Evolutionary conservation across 495 filamentous ascomycete species (phyloP), one percentile per base, ranked within the genome.

Genomic region (Hyaloscypha hepaticicola): DNA sequence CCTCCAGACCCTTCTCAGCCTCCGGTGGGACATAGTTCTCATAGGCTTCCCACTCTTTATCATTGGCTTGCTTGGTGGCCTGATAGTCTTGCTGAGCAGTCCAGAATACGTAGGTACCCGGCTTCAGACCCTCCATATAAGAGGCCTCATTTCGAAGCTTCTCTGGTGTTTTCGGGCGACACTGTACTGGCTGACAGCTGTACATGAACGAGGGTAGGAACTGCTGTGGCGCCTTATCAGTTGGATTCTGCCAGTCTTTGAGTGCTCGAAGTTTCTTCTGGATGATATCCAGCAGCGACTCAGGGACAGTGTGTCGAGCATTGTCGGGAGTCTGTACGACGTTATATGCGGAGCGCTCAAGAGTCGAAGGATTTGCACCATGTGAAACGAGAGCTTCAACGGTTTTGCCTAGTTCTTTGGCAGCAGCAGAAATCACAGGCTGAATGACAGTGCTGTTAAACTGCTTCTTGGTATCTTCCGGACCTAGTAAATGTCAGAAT

Each of bases 401-500:
- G 14, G 83, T 53, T 2, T 77, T 67, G 0, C 84, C 85, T 38
- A 84, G 69, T 11, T 82, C 69, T 6, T 77, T 78, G 1, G 74
- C 60, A 3, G 88, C 75, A 0, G 89, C 89, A 5, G 79, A 55
- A 3, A 90, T 69, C 33, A 92, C 73, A 1, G 88, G 88, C 70
- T 92, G 89, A 26, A 79, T 72, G 0, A 78, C 60, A 16, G 60
- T 59, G 9, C 68, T 22, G 0, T 77, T 55, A 69, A 81, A 86
- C 1, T 53, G 28, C 0, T 70, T 66, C 52, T 80, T 62, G 50
- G 83, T 83, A 1, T 71, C 58, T 19, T 86, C 78, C 0, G 70
- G 58, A 45, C 38, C 38, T 45, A 19, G 16, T 3, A 45, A 45
- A 16, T 45, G 16, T 45, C 16, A 45, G 38, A 9, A 45, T 19